Evolutionary conservation across 345 rosid genomes (phyloP).

Genomic region (Citrus unshiu): DNA sequence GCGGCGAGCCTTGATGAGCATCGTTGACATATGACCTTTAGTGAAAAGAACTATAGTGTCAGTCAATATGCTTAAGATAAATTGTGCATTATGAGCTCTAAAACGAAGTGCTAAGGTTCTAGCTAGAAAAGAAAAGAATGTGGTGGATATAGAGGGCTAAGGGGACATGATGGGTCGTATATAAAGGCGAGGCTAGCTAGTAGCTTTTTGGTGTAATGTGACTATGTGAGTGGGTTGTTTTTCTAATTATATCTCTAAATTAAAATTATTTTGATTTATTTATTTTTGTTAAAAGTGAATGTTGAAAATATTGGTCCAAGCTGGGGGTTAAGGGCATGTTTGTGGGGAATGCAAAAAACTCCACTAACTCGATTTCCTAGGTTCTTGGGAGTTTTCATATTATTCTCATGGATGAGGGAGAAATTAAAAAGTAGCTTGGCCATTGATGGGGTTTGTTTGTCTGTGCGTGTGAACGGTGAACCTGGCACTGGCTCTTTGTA

Average conservation of each 20-base stretch:
- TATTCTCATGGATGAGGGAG: conserved; percentile 26
- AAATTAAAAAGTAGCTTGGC: conserved; percentile 17
- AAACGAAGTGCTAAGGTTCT: not conserved
- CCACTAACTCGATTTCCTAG: conserved; percentile 73
- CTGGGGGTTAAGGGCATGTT: conserved; percentile 44
- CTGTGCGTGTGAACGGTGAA: conserved; percentile 34
- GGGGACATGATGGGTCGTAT: conserved; percentile 51
- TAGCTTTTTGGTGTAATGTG: conserved; percentile 33
- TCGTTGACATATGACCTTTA: not conserved
- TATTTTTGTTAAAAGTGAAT: conserved; percentile 13
- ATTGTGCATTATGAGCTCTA: not conserved
- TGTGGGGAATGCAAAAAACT: conserved; percentile 50
- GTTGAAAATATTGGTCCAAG: conserved; percentile 36
- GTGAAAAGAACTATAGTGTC: not conserved
- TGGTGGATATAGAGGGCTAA: conserved; percentile 18
- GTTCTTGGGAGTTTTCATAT: conserved; percentile 53
- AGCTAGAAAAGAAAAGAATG: not conserved
- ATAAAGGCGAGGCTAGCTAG: conserved; percentile 44
- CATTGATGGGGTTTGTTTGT: conserved; percentile 38
- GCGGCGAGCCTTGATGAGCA: conserved; percentile 11
- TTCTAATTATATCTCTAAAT: too few species aligned
- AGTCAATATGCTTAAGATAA: not conserved
- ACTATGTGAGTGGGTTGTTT: conserved; percentile 22
- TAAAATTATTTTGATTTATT: not conserved
- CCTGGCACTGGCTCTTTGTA: not conserved